Base-by-base conservation (phyloP, 257 asterid species). In the Sherardia arvensis region DNA sequence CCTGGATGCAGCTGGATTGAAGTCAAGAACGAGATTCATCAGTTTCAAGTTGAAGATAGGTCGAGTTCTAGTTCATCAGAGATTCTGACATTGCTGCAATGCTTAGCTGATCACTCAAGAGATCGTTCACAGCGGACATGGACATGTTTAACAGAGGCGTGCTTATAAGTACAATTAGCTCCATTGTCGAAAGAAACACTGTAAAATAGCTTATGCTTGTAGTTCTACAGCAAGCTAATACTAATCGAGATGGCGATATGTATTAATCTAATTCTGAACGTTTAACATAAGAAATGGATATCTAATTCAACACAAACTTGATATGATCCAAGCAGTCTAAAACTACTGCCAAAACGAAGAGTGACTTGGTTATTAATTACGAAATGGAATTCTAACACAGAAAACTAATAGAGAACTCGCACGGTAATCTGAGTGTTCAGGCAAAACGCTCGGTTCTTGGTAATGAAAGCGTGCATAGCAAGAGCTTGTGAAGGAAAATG, bases 391-490 rank as follows among this genome's bases (percentile, higher is more conserved):
- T 45, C 66, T 30, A 29, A 8, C 22, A 1, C 4, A 27, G 64
- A 21, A 66, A 62, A 49, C 74, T 80, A 91, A 61, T 82, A 78
- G 56, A 92, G 96, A 71, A 87, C 74, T 75, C 77, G 86, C 59
- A 87, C 76, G 8, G 66, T 61, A 74, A 92, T 66, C 76, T 87
- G 92, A 63, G 57, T 77, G 66, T 89, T 89, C 73, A 83, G 90
- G 74, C 87, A 78, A 62, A 79, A 85, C 65, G 86, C 88, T 76
- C 80, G 66, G 75, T 92, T 87, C 85, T 87, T 92, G 63, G 91
- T 82, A 27, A 84, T 73, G 66, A 59, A 84, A 4, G 97, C 91
- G 61, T 86, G 95, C 77, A 77, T 71, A 8, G 99, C 99, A 40
- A 74, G 68, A n/a, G 84, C 74, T 61, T 63, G 82, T 34, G 97